Conservation (phyloP, 257 asterid species). For the Primulina eburnea region DNA sequence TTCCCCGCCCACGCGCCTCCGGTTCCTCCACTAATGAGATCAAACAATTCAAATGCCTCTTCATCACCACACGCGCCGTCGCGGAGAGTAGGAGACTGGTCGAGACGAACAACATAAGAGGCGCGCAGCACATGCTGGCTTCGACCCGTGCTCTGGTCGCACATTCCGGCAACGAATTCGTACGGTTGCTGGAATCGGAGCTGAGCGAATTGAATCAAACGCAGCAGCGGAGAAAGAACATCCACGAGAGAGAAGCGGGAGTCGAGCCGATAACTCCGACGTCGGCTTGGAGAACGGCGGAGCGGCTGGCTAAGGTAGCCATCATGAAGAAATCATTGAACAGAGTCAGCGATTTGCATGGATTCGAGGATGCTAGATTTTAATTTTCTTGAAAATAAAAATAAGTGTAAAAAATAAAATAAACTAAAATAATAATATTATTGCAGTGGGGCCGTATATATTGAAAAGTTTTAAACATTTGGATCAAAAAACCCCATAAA, state of each 20-base stretch:
- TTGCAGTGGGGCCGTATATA: too few species aligned
- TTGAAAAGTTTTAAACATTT: too few species aligned
- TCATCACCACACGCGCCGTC: conserved; percentile 79
- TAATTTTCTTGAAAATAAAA: conserved; percentile 19
- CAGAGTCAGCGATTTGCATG: conserved; percentile 43
- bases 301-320: conserved; percentile 93
- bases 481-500: too few species aligned
- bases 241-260: conserved; percentile 29
- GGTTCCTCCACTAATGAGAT: conserved; percentile 54
- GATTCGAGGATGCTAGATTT: conserved; percentile 97
- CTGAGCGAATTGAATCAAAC: conserved; percentile 44
- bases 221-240: conserved; percentile 31
- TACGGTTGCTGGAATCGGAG: conserved; percentile 76
- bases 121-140: conserved; percentile 72
- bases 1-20: conserved; percentile 79
- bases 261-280: conserved; percentile 93
- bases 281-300: conserved; percentile 99
- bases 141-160: conserved; percentile 72
- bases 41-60: conserved; percentile 62
- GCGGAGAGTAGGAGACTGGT: conserved; percentile 66
- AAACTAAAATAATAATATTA: too few species aligned
- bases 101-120: conserved; percentile 55
- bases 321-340: conserved; percentile 81
- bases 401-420: neutral
- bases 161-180: conserved; percentile 69